Base-by-base conservation (phyloP, 306 rosid species). In the Oemleria cerasiformis region DNA sequence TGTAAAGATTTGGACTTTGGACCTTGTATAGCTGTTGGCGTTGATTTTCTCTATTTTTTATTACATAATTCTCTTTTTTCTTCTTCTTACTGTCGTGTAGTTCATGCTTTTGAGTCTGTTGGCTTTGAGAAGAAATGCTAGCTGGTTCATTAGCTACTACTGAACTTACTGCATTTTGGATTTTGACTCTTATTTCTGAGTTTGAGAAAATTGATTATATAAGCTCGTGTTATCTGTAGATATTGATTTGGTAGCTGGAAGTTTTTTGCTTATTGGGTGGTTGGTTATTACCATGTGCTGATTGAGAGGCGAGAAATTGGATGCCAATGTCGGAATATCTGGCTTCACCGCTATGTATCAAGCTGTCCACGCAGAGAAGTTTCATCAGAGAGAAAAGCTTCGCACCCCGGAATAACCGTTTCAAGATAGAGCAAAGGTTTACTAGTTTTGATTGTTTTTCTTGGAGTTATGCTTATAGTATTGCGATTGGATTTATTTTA, bases 311-410 rank as follows among this genome's bases (percentile, higher is more conserved):
- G 36, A 57, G 41, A 55, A 21, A 40, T 71, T 61, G 53, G 47
- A 73, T 40, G 23, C 23, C 67, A 55, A 93, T 93, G 98, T 92
- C 89, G 45, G 92, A 87, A 73, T 87, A 77, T 68, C 85, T 88
- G 78, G 79, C 86, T 44, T 82, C 87, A 19, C 79, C 89, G 19
- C 73, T 85, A 57, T 83, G 75, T 78, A 43, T 83, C 53, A 90
- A 81, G 88, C 82, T 85, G 72, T 81, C 73, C 47, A 70, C 66
- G 65, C 84, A 62, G 80, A 79, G 73, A 71, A 72, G 81, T 60
- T 70, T 70, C 12, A 20, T 74, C 71, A 36, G 30, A 45, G 73
- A 57, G 51, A 81, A 78, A 65, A 73, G 68, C 42, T 73, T 74
- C 57, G 25, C 78, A 23, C 70, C 67, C 62, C 70, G 61, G 64